Evolutionary conservation across 1,284 basidiomycete species (phyloP), one percentile per base, ranked within the genome.

Genomic region (Leccinum solheimii): DNA sequence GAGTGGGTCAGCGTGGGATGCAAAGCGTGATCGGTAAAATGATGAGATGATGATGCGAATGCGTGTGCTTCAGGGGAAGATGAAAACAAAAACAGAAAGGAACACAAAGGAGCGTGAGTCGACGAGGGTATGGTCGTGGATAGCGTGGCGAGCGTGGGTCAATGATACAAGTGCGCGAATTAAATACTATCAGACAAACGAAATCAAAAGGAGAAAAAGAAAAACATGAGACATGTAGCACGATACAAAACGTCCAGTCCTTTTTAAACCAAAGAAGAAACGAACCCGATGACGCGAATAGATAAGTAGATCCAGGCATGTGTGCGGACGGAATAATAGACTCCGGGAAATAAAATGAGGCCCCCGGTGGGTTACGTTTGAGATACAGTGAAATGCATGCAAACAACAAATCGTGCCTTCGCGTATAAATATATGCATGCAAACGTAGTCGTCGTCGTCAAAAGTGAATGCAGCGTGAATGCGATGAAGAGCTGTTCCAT

Each of bases 151-250:
- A 60, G 59, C 57, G 36, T 68, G 38, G 59, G 69, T 43, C 57
- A 54, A 69, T 62, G 65, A 57, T 69, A 69, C 68, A 69, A 40
- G 51, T 69, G 70, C 62, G 62, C 45, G 56, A 68, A 69, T 68
- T 72, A 69, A 71, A 69, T 72, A 72, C 23, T 71, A 72, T 70
- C 64, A 59, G 45, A 69, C 70, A 69, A 5, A 11, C 23, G 45
- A 57, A 59, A 52, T 0, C 5, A 10, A 23, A 48, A 19, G 30
- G 9, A 38, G 19, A 27, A 19, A 26, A 50, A 50, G 49, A 50
- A 26, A 26, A 50, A 26, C 5, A 23, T 19, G 61, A 53, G 55
- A 61, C 50, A 32, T 8, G 10, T 13, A 48, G 56, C 40, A 58
- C 49, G 51, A 26, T 52, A 48, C 54, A 69, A 49, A 68, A 67